A percentile compares a stretch with the other conserved stretches of the same genome.
Evolutionary conservation across 495 filamentous ascomycete genomes (phyloP).

Genomic region (Aspergillus ellipticus): DNA sequence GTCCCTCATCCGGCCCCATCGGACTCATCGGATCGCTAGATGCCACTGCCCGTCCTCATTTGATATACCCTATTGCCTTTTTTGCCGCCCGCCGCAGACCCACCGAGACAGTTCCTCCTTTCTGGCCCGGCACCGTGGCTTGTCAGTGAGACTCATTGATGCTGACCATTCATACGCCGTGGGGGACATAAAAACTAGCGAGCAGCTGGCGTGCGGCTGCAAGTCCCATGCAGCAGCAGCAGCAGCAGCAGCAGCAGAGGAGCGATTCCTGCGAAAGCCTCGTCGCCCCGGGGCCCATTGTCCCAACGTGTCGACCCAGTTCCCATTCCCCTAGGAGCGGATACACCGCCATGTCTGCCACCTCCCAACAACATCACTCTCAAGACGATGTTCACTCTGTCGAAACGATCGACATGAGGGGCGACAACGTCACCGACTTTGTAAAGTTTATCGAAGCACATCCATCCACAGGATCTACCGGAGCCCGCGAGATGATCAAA

Average conservation of each 20-base stretch:
- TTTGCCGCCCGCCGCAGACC: neutral
- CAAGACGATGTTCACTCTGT: conserved; percentile 13
- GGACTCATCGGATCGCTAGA: neutral
- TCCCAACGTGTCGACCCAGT: conserved; percentile 37
- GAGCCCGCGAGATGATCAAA: conserved; percentile 30
- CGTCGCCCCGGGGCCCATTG: conserved; percentile 41
- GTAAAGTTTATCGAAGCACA: conserved; percentile 35
- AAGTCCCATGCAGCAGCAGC: conserved; percentile 35
- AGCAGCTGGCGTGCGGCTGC: conserved; percentile 9
- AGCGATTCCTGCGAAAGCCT: conserved; percentile 25
- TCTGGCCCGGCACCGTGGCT: neutral
- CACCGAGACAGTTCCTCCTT: neutral
- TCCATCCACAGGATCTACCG: conserved; percentile 9
- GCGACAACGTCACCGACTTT: conserved; percentile 35
- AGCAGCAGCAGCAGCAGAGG: too few species aligned
- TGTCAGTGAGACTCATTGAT: neutral
- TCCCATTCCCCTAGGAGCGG: conserved; percentile 25
- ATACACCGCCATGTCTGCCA: conserved; percentile 28
- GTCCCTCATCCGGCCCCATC: conserved; percentile 4
- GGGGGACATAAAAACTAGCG: conserved; percentile 18
- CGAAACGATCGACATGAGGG: conserved; percentile 24
- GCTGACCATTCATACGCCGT: conserved; percentile 5
- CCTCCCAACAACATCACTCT: conserved; percentile 15
- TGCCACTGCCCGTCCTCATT: neutral
- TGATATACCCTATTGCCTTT: conserved; percentile 3